These are phyloP conservation scores for Leucosporidium creatinivorum DNA, from an alignment of 768 basidiomycete genomes.

Conservation along the genomic window DNA sequence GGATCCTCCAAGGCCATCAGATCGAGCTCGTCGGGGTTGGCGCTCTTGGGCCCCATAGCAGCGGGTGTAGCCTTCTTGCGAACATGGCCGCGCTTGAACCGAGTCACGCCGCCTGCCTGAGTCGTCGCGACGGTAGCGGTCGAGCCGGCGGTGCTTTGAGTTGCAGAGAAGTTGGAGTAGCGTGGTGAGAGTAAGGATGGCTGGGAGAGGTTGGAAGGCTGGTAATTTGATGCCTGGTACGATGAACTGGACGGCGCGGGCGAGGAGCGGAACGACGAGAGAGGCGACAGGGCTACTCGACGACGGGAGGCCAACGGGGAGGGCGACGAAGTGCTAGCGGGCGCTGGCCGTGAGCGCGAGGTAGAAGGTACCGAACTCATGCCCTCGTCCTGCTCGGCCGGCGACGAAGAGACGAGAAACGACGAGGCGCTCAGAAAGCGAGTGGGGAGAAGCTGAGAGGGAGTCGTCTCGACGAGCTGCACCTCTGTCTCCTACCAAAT, in stretches of 20 bases:
- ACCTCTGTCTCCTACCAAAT: too few relatives aligned
- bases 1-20: constrained; percentile 32
- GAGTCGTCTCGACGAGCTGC: too few relatives aligned
- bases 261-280: too few relatives aligned
- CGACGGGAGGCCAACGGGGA: background rate
- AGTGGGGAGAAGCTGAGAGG: too few relatives aligned
- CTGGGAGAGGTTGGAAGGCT: constrained; percentile 6
- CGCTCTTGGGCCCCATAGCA: background rate
- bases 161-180: background rate
- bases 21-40: constrained; percentile 26
- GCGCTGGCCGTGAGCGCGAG: background rate
- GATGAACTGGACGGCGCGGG: background rate
- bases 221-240: constrained; percentile 1
- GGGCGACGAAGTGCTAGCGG: too few relatives aligned
- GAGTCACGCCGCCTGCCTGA: background rate
- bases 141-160: constrained; percentile 4
- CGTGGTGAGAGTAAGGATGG: constrained; percentile 3
- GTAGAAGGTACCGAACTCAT: too few relatives aligned
- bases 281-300: background rate
- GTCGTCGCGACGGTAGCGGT: constrained; percentile 9
- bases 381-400: too few relatives aligned
- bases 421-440: too few relatives aligned
- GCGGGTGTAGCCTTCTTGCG: constrained; percentile 5
- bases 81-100: constrained; percentile 19
- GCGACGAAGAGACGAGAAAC: too few relatives aligned